Percentiles rank a stretch among this genome's conserved stretches.
Evolutionary conservation across 2,329 filamentous ascomycete species (phyloP).

Genomic region (Beauveria asiatica): DNA sequence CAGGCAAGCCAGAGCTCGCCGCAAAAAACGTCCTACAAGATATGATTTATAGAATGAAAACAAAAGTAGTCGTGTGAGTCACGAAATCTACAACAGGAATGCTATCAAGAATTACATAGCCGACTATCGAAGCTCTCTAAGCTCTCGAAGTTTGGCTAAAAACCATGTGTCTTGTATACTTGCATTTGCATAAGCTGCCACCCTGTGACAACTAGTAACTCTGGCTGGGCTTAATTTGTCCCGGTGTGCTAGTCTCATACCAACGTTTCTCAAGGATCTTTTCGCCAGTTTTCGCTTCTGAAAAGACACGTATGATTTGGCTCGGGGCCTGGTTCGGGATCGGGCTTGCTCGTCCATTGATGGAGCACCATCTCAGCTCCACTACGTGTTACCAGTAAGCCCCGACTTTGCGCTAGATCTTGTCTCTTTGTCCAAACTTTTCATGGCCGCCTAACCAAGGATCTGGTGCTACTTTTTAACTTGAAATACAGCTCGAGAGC

Average conservation of each 20-base stretch:
- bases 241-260: background rate
- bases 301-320: no score
- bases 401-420: slow-evolving; percentile 1
- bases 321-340: background rate
- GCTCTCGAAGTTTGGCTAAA: background rate
- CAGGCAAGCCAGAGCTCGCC: background rate
- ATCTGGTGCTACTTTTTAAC: background rate
- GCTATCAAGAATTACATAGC: background rate
- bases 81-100: background rate
- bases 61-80: background rate
- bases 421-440: background rate
- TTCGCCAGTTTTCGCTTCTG: no score
- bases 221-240: background rate
- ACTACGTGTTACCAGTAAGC: background rate
- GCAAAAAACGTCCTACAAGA: background rate
- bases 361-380: background rate
- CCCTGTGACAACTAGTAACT: background rate
- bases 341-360: background rate
- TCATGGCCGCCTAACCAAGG: background rate
- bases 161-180: background rate
- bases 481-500: no score
- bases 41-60: background rate
- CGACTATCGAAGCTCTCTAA: background rate
- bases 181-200: background rate
- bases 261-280: no score